Evolutionary conservation across 129 eudicot species (phyloP), one percentile per base, ranked within the genome.

Genomic region (Apium graveolens): DNA sequence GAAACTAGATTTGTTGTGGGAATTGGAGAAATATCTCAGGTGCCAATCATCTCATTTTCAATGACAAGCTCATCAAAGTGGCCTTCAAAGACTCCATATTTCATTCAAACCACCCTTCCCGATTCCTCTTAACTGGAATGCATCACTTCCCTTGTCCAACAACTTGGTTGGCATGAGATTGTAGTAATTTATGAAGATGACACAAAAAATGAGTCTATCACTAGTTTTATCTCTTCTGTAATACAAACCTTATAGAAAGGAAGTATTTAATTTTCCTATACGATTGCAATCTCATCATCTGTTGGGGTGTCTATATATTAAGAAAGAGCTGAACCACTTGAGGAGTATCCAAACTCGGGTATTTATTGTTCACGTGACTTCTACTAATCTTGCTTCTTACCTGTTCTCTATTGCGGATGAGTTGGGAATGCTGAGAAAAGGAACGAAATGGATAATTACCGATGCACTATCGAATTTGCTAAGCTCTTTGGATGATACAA

Each of bases 331-430:
- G 1, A 8, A 11, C 26, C 21, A 51, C 26, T 51, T 51, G 11
- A 0, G 62, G 62, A 51, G 0, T 5, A 20, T 49, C n/a, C 57
- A 49, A 49, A 49, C n/a, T 49, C n/a, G 57, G 57, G 57, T 49
- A 18, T 49, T 17, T 49, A n/a, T 49, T 17, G 57, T 49, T 14
- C 57, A 49, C 57, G 8, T 49, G n/a, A 17, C 57, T 17, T 17
- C 84, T 38, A 16, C 66, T 21, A 3, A 31, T 0, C 76, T 87
- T 2, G 88, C 82, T 1, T 51, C 62, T 27, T 39, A 84, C 27
- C 43, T 84, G 4, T 82, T 87, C 48, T 8, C 10, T 27, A 65
- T 46, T 4, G 90, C 88, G 4, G 55, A 81, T 32, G 46, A 69
- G 24, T 55, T 34, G 10, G 82, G 84, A 6, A 46, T 78, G 73